Evolutionary conservation across 441 rosid genomes (phyloP), one percentile per base, ranked within the genome.

Genomic region (Bruguiera hainesii): DNA sequence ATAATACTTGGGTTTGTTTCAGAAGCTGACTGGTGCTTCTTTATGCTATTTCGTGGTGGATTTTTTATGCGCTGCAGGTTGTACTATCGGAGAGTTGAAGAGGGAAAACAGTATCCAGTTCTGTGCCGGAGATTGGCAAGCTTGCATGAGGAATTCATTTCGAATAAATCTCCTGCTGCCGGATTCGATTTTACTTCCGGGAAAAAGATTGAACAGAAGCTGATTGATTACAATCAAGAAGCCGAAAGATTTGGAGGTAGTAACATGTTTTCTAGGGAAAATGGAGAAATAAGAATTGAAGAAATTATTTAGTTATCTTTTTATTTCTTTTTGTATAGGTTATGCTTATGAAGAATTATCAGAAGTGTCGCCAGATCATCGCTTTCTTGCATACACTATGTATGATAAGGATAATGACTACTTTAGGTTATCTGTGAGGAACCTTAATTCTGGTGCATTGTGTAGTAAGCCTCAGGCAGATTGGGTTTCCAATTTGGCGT

Each of bases 171-270:
- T 65, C 91, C 99, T 15, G 80, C 79, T 8, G 80, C 89, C 7
- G 99, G 97, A 39, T 95, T 95, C 78, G 97, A 95, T 82, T 95
- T 82, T 68, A 77, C 80, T 2, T 86, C 97, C 39, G 99, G 99
- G 66, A 87, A 75, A 82, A 90, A 78, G 78, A 95, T 92, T 84
- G 99, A 92, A 79, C 99, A 87, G 82, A 92, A 89, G 84, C 81
- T 95, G 68, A 70, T 95, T 80, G 99, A 95, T 82, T 90, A 92
- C 75, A 95, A 92, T 80, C 86, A 76, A 53, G 99, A 95, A 78
- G 97, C 98, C 21, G 84, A 87, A 79, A 89, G 96, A 82, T 92
- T 95, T 76, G 96, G 98, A 85, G 99, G 99, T 94, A 70, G 50
- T 18, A 31, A 21, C 1, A 16, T 6, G 18, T 42, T n/a, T 60